Conservation (phyloP, 345 rosid genomes). For the Aquilaria sinensis region DNA sequence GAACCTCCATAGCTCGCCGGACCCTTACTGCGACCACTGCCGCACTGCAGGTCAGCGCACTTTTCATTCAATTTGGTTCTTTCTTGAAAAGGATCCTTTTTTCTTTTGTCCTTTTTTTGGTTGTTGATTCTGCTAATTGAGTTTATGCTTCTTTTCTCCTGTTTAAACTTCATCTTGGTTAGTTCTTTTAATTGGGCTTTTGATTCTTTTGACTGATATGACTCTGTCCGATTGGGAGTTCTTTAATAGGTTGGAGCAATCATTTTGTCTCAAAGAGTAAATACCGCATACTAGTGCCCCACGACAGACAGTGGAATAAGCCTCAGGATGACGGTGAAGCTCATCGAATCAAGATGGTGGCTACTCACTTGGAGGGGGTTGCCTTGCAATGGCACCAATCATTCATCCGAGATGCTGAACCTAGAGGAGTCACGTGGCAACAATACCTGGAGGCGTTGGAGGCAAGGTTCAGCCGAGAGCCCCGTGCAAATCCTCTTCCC, state of each 20-base stretch:
- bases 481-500: too few species aligned
- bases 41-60: constrained; percentile 44
- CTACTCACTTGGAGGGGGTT: too few species aligned
- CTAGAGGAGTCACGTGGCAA: too few species aligned
- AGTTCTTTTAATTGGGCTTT: not conserved
- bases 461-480: too few species aligned
- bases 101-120: constrained; percentile 2
- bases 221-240: not conserved
- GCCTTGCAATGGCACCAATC: too few species aligned
- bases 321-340: constrained; percentile 38
- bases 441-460: too few species aligned
- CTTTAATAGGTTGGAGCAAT: constrained; percentile 63
- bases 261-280: constrained; percentile 61
- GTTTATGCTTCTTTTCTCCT: too few species aligned
- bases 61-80: not conserved
- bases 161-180: too few species aligned
- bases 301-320: constrained; percentile 51
- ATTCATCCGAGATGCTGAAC: too few species aligned
- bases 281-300: constrained; percentile 70
- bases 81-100: not conserved
- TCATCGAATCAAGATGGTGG: too few species aligned
- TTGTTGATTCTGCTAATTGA: not conserved
- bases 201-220: not conserved
- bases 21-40: constrained; percentile 72
- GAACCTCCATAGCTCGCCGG: constrained; percentile 25